phyloP scores from a whole-genome alignment of 192 early-diverging fungal genomes.

The Coemansia sp. region DNA sequence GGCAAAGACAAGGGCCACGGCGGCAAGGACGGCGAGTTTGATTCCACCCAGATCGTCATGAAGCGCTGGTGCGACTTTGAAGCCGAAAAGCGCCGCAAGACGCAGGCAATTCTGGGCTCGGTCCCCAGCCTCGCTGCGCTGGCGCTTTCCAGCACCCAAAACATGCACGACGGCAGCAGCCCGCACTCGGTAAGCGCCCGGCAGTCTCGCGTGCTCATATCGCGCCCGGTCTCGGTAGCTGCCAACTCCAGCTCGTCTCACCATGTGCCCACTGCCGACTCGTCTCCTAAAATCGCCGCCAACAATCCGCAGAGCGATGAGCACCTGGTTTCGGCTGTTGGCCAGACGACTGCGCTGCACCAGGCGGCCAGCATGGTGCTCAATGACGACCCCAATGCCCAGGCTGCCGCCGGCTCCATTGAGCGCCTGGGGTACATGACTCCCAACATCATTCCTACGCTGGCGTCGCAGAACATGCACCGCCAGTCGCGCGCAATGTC shows the following conservation, averaged over 20 bases:
- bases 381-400: conserved; percentile 31
- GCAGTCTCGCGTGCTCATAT: conserved; percentile 27
- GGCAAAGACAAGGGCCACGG: conserved; percentile 62
- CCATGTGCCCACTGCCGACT: conserved; percentile 8
- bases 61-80: conserved; percentile 76
- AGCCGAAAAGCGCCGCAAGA: conserved; percentile 55
- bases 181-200: conserved; percentile 13
- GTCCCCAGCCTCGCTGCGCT: conserved; percentile 38
- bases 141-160: conserved; percentile 20
- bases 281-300: conserved; percentile 5
- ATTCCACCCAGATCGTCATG: conserved; percentile 70
- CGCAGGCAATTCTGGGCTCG: conserved; percentile 44
- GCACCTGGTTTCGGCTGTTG: conserved; percentile 10
- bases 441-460: conserved; percentile 44
- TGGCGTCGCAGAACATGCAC: conserved; percentile 37
- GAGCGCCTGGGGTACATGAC: conserved; percentile 56
- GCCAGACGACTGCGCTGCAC: conserved; percentile 35
- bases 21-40: conserved; percentile 70
- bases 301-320: background rate
- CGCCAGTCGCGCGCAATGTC: conserved; percentile 11
- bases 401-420: conserved; percentile 40
- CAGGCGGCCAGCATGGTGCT: conserved; percentile 26
- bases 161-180: background rate
- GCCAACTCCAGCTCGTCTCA: conserved; percentile 25
- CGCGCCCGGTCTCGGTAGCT: conserved; percentile 17